Evolutionary conservation across 2,329 filamentous ascomycete species (phyloP).

Genomic region (Colletotrichum sp.): DNA sequence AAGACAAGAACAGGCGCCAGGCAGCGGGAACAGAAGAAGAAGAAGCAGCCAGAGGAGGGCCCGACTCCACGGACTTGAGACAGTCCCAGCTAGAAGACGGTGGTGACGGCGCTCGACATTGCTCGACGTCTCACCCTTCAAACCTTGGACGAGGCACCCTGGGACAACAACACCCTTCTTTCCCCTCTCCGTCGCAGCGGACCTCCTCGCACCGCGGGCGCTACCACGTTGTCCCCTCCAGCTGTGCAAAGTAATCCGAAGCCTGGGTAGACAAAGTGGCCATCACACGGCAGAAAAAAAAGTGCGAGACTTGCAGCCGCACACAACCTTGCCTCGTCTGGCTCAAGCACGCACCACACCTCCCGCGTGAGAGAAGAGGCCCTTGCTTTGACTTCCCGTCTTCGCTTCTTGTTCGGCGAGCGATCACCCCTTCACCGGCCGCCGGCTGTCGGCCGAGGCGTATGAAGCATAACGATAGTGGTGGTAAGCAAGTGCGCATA

Average conservation of each 20-base stretch:
- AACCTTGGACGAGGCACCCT: neutral
- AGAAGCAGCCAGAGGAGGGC: neutral
- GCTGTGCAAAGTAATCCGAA: neutral
- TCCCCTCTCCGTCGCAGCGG: neutral
- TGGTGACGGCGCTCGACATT: neutral
- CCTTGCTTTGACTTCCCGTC: slow-evolving; percentile 2
- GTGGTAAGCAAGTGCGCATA: neutral
- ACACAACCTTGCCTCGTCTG: neutral
- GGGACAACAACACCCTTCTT: neutral
- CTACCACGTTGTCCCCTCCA: neutral
- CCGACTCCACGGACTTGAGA: slow-evolving; percentile 11
- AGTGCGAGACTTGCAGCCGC: neutral
- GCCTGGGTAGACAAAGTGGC: neutral
- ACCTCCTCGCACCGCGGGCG: neutral
- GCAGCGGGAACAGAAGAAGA: neutral
- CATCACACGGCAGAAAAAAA: neutral
- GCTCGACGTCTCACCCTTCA: neutral
- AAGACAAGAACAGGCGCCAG: neutral
- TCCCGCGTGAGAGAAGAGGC: neutral
- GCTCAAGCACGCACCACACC: neutral
- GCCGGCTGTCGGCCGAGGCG: neutral
- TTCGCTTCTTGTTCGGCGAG: neutral
- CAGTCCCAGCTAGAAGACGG: neutral
- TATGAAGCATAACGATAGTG: neutral
- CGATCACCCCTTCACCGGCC: neutral